These are phyloP conservation scores for Ulvella scutata DNA, from an alignment of 139 green algal genomes.

Conservation along the genomic window DNA sequence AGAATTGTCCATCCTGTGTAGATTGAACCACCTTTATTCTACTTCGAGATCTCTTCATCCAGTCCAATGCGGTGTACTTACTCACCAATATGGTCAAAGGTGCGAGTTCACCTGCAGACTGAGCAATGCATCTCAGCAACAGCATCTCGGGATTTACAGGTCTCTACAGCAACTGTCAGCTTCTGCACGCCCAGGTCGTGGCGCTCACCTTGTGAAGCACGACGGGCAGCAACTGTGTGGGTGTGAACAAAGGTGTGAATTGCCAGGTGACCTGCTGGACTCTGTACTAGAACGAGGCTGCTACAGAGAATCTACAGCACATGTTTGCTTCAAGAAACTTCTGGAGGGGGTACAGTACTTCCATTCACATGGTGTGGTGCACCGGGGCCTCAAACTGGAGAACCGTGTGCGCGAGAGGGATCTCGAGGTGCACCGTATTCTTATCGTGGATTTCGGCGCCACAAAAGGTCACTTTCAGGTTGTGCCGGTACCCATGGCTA, in stretches of 20 bases:
- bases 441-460: slow-evolving; percentile 74
- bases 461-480: slow-evolving; percentile 60
- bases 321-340: slow-evolving; percentile 56
- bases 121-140: too few relatives aligned
- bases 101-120: too few relatives aligned
- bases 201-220: too few relatives aligned
- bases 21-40: slow-evolving; percentile 62
- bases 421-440: background rate
- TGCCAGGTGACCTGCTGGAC: slow-evolving; percentile 78
- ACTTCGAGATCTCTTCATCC: slow-evolving; percentile 80
- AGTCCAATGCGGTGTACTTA: slow-evolving; percentile 63
- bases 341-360: slow-evolving; percentile 68
- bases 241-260: too few relatives aligned
- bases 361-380: slow-evolving; percentile 54
- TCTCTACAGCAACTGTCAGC: too few relatives aligned
- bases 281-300: slow-evolving; percentile 52
- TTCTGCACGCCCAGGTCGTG: too few relatives aligned
- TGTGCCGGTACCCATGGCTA: slow-evolving; percentile 34
- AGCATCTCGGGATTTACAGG: too few relatives aligned
- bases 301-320: slow-evolving; percentile 64
- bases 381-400: slow-evolving; percentile 87
- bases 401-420: slow-evolving; percentile 83
- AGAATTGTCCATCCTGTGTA: slow-evolving; percentile 75
- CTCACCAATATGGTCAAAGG: slow-evolving; percentile 65
- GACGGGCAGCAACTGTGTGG: too few relatives aligned